Conservation (phyloP, 179 eudicot genomes). For the Spinacia oleracea region DNA sequence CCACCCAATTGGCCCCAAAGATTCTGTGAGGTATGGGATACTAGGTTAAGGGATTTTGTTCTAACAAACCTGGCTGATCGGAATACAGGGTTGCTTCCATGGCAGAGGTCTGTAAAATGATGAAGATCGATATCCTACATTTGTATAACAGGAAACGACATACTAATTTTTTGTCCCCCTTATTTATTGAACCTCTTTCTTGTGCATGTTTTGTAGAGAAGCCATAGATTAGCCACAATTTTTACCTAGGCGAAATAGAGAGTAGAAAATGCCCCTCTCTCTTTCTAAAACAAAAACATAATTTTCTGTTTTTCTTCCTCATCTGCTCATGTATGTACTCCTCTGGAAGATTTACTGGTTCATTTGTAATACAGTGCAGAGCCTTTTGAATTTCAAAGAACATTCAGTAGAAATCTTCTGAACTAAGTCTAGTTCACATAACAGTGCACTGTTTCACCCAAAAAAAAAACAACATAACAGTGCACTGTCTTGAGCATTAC, state of each 20-base stretch:
- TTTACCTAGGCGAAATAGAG: constrained; percentile 24
- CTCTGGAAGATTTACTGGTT: constrained; percentile 26
- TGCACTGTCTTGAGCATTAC: neutral
- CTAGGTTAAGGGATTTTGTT: constrained; percentile 59
- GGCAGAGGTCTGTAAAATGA: constrained; percentile 48
- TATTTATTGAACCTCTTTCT: constrained; percentile 10
- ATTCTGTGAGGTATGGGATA: constrained; percentile 79
- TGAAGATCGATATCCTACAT: constrained; percentile 9
- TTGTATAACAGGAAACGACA: constrained; percentile 30
- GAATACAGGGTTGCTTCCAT: constrained; percentile 55
- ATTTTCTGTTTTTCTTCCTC: constrained; percentile 10
- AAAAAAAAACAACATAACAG: too few relatives aligned
- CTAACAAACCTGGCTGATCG: constrained; percentile 52
- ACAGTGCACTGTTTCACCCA: neutral
- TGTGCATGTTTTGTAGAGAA: constrained; percentile 34
- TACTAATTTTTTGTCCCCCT: constrained; percentile 20
- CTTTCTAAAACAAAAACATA: neutral
- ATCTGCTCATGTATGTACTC: constrained; percentile 14
- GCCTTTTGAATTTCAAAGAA: neutral
- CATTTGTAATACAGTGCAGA: constrained; percentile 12
- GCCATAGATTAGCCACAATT: constrained; percentile 23
- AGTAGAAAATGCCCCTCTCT: constrained; percentile 3
- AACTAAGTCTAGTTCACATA: neutral
- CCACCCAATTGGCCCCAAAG: constrained; percentile 64
- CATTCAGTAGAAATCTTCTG: neutral